Conservation (phyloP, 495 filamentous ascomycete genomes). For the Xylaria acuta region DNA sequence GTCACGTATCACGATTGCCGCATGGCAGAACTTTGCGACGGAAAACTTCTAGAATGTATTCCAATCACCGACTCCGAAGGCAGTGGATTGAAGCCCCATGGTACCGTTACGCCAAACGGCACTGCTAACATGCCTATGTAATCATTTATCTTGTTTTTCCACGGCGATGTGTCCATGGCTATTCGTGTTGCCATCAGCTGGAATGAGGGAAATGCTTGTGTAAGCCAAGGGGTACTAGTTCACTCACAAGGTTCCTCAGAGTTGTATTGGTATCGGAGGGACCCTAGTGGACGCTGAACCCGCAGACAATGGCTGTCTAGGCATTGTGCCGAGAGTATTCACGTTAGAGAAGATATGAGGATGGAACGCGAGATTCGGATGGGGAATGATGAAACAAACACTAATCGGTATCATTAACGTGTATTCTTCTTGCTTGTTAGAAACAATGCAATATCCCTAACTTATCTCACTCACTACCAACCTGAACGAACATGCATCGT, state of each 20-base stretch:
- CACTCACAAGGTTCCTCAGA: neutral
- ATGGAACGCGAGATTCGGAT: neutral
- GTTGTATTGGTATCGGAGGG: neutral
- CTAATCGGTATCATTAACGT: slow-evolving; percentile 18
- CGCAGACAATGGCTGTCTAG: neutral
- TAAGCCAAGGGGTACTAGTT: neutral
- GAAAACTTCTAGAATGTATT: neutral
- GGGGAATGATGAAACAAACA: neutral
- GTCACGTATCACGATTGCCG: slow-evolving; percentile 26
- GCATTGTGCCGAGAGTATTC: neutral
- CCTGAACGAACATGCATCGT: neutral
- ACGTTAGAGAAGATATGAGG: neutral
- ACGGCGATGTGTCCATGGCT: neutral
- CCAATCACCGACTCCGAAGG: neutral
- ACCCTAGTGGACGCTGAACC: no score
- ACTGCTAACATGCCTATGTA: neutral
- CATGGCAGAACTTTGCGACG: slow-evolving; percentile 14
- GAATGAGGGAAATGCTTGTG: neutral
- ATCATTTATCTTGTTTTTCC: neutral
- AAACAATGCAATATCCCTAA: neutral
- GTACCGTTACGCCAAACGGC: neutral
- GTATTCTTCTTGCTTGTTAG: slow-evolving; percentile 8
- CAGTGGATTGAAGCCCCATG: no score
- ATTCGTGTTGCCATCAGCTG: neutral
- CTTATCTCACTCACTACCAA: neutral